Evolutionary conservation across 1,139 yeast species (phyloP), one percentile per base, ranked within the genome.

Genomic region (Insectozyma bohioensis): DNA sequence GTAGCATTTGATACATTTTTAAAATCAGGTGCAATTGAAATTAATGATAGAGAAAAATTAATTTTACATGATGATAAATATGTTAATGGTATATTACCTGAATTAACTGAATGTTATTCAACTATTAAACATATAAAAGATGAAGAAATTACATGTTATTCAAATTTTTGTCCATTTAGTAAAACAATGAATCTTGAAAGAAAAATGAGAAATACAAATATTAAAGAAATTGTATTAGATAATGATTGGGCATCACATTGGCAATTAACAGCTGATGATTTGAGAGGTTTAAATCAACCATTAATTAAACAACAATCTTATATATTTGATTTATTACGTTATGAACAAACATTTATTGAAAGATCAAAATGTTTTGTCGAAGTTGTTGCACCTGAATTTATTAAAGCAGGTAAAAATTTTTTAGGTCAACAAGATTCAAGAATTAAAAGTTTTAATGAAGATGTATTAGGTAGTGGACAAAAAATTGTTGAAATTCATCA

Each of bases 201-300:
- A 2, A 50, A 47, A 26, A 52, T 66, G 54, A 54, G 53, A 30
- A 55, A 52, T 28, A 63, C 65, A 20, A 60, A 67, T 38, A 55
- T 65, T n/a, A 48, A 56, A 25, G 66, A 65, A 11, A 54, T 67
- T 13, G 58, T 58, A 1, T 55, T 69, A 23, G 72, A 65, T 6
- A 71, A 64, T 24, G 83, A 83, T 46, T 85, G 95, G 95, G 80
- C 85, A 0, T 71, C 79, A 9, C 85, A 79, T 50, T 85, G 94
- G 90, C 72, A 76, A 34, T 47, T 85, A 17, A 67, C 80, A 0
- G 72, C 75, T 3, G 79, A 74, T 12, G 82, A 78, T 31, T 51
- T 84, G 21, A 59, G 68, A 9, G 74, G 68, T 23, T 62, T 80
- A 10, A 82, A 76, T 37, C 75, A 74, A 18, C 61, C 61, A 8